These are phyloP conservation scores for Lumnitzera racemosa DNA, from an alignment of 345 rosid species.

Conservation along the genomic window DNA sequence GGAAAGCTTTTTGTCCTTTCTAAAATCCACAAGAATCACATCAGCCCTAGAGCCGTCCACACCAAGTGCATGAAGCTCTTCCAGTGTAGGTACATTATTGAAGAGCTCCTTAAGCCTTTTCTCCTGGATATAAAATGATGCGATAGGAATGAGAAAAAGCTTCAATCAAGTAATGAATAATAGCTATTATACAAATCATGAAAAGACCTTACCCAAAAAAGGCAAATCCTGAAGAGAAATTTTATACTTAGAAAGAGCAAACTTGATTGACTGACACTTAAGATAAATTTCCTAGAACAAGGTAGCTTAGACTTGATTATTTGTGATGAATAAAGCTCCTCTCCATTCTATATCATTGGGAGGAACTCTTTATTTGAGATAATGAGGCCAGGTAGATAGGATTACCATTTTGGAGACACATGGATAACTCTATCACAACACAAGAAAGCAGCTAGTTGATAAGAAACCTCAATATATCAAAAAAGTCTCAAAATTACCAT, in stretches of 20 bases:
- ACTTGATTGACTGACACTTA: no score
- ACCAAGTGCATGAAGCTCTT: slow-evolving; percentile 78
- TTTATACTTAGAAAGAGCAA: no score
- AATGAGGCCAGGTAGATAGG: no score
- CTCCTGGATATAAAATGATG: slow-evolving; percentile 40
- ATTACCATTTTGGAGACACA: no score
- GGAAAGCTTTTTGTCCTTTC: slow-evolving; percentile 80
- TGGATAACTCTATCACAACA: no score
- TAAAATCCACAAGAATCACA: slow-evolving; percentile 73
- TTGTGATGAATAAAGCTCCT: no score
- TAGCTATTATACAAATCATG: no score
- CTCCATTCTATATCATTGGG: no score
- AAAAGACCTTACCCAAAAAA: not conserved
- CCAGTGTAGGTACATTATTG: slow-evolving; percentile 67
- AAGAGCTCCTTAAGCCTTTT: slow-evolving; percentile 73
- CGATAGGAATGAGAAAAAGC: slow-evolving; percentile 2
- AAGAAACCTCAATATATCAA: not conserved
- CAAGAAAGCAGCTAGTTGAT: not conserved
- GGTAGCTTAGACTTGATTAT: no score
- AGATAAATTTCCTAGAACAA: no score
- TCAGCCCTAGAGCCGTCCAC: slow-evolving; percentile 70
- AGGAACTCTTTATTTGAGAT: no score
- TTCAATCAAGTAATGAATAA: not conserved
- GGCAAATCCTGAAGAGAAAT: not conserved
- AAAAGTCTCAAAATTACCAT: no score